A percentile compares a stretch with the other conserved stretches of the same genome.
Evolutionary conservation across 768 basidiomycete genomes (phyloP).

Genomic region (Amanita jacksonii): DNA sequence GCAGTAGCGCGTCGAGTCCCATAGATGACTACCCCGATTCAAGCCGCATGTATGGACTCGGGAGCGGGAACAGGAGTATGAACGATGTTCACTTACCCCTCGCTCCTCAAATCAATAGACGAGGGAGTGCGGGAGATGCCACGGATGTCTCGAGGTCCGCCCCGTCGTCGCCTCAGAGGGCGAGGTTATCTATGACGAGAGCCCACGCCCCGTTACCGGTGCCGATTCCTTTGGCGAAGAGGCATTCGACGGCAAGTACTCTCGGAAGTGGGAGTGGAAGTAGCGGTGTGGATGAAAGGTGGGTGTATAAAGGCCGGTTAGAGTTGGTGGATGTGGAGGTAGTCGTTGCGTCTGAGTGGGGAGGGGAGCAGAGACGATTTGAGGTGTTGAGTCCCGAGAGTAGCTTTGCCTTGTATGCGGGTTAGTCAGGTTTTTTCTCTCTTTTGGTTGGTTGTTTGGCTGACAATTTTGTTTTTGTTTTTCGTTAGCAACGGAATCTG

Average conservation of each 20-base stretch:
- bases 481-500: constrained; percentile 46
- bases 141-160: not conserved
- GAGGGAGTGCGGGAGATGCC: not conserved
- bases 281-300: constrained; percentile 43
- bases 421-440: constrained; percentile 26
- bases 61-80: constrained; percentile 4
- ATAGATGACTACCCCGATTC: not conserved
- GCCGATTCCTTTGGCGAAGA: not conserved
- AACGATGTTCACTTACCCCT: constrained; percentile 3
- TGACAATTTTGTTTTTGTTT: constrained; percentile 1
- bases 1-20: too few species aligned
- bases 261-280: constrained; percentile 16
- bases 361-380: constrained; percentile 43
- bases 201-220: not conserved
- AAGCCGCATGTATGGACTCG: not conserved
- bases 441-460: not conserved
- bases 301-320: constrained; percentile 62
- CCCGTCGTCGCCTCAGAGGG: not conserved
- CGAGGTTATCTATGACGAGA: not conserved
- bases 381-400: constrained; percentile 72
- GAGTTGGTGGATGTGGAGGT: constrained; percentile 72
- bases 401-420: constrained; percentile 66
- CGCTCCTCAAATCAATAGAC: not conserved
- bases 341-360: constrained; percentile 42
- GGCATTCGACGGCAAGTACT: constrained; percentile 9